These are phyloP conservation scores for Pholiota conissans DNA, from an alignment of 768 basidiomycete genomes.

Conservation along the genomic window DNA sequence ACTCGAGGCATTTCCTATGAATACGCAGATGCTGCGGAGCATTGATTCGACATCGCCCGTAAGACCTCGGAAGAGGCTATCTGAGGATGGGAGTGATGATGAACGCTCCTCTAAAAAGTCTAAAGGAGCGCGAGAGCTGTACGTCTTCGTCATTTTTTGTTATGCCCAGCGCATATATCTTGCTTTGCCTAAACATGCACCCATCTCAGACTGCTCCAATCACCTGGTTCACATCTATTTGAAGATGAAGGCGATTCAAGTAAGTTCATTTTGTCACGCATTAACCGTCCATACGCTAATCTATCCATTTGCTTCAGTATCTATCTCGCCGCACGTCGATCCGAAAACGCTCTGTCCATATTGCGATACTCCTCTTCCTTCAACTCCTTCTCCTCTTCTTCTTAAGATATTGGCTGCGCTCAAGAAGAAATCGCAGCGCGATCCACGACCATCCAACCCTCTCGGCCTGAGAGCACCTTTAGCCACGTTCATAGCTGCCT, in stretches of 20 bases:
- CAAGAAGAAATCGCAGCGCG: slow-evolving; percentile 51
- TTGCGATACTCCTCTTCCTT: slow-evolving; percentile 72
- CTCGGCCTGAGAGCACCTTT: slow-evolving; percentile 60
- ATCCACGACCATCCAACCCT: slow-evolving; percentile 69
- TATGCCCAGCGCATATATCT: neutral
- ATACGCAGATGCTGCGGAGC: slow-evolving; percentile 39
- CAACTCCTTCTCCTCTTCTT: slow-evolving; percentile 59
- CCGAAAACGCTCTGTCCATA: slow-evolving; percentile 77
- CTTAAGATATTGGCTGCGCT: slow-evolving; percentile 51
- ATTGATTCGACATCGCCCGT: slow-evolving; percentile 23
- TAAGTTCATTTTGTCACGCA: slow-evolving; percentile 23
- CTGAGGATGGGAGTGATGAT: slow-evolving; percentile 27
- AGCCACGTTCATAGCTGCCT: slow-evolving; percentile 61
- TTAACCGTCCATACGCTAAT: neutral
- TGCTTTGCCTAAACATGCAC: neutral
- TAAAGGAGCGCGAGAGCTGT: slow-evolving; percentile 25
- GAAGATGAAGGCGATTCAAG: slow-evolving; percentile 42
- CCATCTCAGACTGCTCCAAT: slow-evolving; percentile 9
- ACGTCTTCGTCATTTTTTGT: slow-evolving; percentile 1
- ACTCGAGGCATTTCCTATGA: slow-evolving; percentile 39
- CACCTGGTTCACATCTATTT: slow-evolving; percentile 10
- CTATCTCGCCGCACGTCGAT: slow-evolving; percentile 51
- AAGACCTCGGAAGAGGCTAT: slow-evolving; percentile 19
- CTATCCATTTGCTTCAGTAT: slow-evolving; percentile 36
- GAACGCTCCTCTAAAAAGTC: slow-evolving; percentile 30